Conservation (phyloP, 163 green algal genomes). For the Scenedesmus sp. region DNA sequence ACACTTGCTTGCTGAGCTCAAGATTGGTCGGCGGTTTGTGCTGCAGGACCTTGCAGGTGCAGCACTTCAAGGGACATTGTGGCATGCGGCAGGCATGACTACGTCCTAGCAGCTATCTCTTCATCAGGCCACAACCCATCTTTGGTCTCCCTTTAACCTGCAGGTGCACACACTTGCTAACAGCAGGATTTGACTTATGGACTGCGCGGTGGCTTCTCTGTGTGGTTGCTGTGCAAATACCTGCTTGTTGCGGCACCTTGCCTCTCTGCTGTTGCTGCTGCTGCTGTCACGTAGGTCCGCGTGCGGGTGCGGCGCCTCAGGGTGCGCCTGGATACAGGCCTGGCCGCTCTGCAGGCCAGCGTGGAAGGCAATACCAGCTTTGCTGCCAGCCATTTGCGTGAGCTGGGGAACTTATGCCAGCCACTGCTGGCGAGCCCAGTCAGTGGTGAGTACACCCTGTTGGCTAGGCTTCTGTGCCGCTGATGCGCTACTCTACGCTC, state of each 20-base stretch:
- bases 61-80: no score
- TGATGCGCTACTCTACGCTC: not conserved
- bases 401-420: conserved; percentile 60
- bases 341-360: conserved; percentile 70
- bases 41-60: no score
- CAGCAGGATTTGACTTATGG: not conserved
- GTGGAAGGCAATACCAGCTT: conserved; percentile 68
- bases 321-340: conserved; percentile 67
- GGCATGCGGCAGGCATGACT: no score
- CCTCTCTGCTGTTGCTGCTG: not conserved
- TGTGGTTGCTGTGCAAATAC: no score
- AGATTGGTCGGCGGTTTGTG: no score
- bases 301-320: conserved; percentile 69
- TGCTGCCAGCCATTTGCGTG: conserved; percentile 66
- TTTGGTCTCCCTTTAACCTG: not conserved
- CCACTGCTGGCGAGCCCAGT: conserved; percentile 66
- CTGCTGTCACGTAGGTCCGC: conserved; percentile 60
- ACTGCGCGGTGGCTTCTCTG: no score
- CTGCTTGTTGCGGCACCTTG: not conserved
- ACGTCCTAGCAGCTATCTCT: no score
- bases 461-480: not conserved
- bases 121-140: no score
- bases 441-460: conserved; percentile 53
- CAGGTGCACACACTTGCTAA: not conserved
- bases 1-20: no score